These are phyloP conservation scores for Pseudoscleropodium purum DNA, from an alignment of 225 moss, liverwort and hornwort genomes.

Conservation along the genomic window DNA sequence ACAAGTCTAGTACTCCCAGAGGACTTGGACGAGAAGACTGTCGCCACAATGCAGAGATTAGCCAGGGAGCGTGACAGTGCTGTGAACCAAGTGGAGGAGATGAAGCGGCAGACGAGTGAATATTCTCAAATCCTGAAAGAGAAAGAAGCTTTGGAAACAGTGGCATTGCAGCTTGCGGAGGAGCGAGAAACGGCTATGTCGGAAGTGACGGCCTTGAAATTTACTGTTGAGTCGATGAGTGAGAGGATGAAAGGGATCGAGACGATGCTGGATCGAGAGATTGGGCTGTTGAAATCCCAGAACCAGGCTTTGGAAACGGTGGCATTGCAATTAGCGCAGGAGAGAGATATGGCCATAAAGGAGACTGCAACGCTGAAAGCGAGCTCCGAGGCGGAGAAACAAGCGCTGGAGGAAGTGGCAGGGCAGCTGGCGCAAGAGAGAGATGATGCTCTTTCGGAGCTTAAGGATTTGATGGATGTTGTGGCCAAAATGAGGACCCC, in stretches of 20 bases:
- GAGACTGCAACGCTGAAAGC: slow-evolving; percentile 28
- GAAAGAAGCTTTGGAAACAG: slow-evolving; percentile 76
- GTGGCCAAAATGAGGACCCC: slow-evolving; percentile 6
- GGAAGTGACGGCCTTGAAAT: slow-evolving; percentile 66
- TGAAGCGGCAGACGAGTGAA: slow-evolving; percentile 36
- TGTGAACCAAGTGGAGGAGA: slow-evolving; percentile 62
- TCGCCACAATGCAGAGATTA: slow-evolving; percentile 40
- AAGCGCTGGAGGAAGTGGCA: slow-evolving; percentile 64
- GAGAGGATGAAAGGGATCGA: slow-evolving; percentile 64
- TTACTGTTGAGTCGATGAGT: slow-evolving; percentile 63
- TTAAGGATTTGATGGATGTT: slow-evolving; percentile 45
- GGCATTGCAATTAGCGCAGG: slow-evolving; percentile 71
- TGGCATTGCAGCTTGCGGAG: slow-evolving; percentile 73
- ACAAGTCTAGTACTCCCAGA: slow-evolving; percentile 23
- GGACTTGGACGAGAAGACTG: slow-evolving; percentile 35
- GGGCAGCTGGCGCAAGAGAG: slow-evolving; percentile 57
- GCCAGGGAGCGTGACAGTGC: slow-evolving; percentile 55
- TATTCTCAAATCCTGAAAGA: slow-evolving; percentile 27
- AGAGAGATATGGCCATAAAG: slow-evolving; percentile 51
- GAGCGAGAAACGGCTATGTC: slow-evolving; percentile 72
- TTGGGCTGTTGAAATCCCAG: slow-evolving; percentile 57
- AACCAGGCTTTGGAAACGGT: slow-evolving; percentile 87
- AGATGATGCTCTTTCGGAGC: slow-evolving; percentile 53
- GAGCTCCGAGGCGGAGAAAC: slow-evolving; percentile 32
- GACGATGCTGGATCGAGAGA: slow-evolving; percentile 62